Base-by-base conservation (phyloP, 129 eudicot genomes). In the Arctium minus region DNA sequence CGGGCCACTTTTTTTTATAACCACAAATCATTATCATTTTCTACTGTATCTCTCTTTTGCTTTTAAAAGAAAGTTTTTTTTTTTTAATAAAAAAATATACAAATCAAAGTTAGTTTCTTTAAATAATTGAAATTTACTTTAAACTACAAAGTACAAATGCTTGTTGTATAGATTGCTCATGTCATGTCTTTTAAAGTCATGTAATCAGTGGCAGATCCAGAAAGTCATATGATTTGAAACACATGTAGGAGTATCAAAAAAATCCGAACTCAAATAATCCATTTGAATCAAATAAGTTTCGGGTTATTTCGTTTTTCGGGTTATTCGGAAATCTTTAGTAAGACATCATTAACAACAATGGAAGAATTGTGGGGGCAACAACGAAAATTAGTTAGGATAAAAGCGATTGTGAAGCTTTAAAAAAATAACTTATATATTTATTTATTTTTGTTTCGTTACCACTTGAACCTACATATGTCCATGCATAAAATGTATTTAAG, bases 1-100 rank as follows among this genome's bases (percentile, higher is more conserved):
- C 86, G 86, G 86, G 78, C 62, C 27, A 76, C 22, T 65, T 3
- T 38, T 81, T 60, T 60, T 60, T 60, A 17, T 17, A 27, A 50
- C 80, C 74, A 33, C 27, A 60, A 39, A 40, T 72, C 79, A 83
- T 62, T 22, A 78, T 38, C 42, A 18, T 76, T 82, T 70, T 56
- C 18, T 56, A 22, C n/a, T 56, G 31, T 31, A 67, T 33, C 78
- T 27, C 32, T 27, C 15, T 67, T 67, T 67, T 5, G 8, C 68
- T 60, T 60, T 60, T 0, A 60, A 60, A 50, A 60, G 6, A 1
- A 15, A 56, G 27, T 15, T 56, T 56, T 56, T 56, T 6, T 2
- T 50, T 4, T 50, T 50, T 50, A 22, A 22, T 22, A 22, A 22
- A 22, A 22, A 22, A 4, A 10, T 53, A 17, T 60, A 17, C 8